These are phyloP conservation scores for Globisporangium recalcitrans DNA, from an alignment of 352 stramenopile species.

Conservation along the genomic window DNA sequence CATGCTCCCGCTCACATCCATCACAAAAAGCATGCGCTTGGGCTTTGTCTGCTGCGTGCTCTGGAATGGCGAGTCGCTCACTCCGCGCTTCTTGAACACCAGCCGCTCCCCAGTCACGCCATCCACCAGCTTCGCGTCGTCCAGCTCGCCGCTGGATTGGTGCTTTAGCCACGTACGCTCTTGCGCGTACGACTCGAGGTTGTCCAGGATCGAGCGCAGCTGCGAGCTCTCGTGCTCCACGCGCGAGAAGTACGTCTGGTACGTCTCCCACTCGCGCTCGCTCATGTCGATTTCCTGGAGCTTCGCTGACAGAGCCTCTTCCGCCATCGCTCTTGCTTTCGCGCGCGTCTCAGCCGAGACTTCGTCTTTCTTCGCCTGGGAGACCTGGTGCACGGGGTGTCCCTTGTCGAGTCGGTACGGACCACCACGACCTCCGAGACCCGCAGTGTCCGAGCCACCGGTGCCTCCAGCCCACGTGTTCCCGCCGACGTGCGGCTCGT, in stretches of 20 bases:
- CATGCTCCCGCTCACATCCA: slow-evolving; percentile 92
- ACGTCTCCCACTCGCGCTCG: slow-evolving; percentile 73
- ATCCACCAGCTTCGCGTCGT: slow-evolving; percentile 94
- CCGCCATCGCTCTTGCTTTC: slow-evolving; percentile 64
- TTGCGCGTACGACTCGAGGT: slow-evolving; percentile 77
- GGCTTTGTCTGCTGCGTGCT: slow-evolving; percentile 33
- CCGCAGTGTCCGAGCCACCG: slow-evolving; percentile 90
- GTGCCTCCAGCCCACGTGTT: slow-evolving; percentile 94
- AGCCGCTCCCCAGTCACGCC: slow-evolving; percentile 87
- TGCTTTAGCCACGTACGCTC: slow-evolving; percentile 92
- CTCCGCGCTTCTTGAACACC: slow-evolving; percentile 91
- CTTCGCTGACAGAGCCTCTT: slow-evolving; percentile 60
- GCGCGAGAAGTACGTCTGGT: slow-evolving; percentile 63
- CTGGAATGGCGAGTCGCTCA: slow-evolving; percentile 53
- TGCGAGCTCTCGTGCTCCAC: slow-evolving; percentile 78
- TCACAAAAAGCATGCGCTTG: slow-evolving; percentile 89
- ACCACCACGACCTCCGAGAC: slow-evolving; percentile 91
- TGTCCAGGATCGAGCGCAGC: slow-evolving; percentile 72
- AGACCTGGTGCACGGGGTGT: slow-evolving; percentile 92
- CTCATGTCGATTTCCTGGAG: slow-evolving; percentile 85
- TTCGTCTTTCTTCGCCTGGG: slow-evolving; percentile 90
- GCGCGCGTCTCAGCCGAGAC: slow-evolving; percentile 81
- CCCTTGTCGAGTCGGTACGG: slow-evolving; percentile 93
- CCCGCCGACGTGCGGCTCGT: slow-evolving; percentile 91
- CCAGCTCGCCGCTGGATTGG: slow-evolving; percentile 92